A percentile compares a stretch with the other conserved stretches of the same genome.
phyloP scores from a whole-genome alignment of 352 stramenopile species.

The Phytophthora cactorum region DNA sequence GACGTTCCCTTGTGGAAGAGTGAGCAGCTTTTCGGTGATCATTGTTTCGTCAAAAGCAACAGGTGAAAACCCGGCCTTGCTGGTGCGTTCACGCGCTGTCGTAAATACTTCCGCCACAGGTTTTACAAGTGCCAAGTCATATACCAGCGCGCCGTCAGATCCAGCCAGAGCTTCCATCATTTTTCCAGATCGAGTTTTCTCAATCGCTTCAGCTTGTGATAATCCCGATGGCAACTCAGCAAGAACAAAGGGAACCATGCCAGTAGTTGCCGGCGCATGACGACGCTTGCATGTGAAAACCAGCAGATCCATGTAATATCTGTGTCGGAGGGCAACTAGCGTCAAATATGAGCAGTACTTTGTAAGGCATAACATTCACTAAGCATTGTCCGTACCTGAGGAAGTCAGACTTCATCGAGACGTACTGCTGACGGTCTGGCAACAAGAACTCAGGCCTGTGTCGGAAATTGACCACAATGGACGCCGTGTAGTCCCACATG shows the following conservation, averaged over 20 bases:
- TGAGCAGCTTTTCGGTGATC: conserved; percentile 58
- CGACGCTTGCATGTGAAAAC: conserved; percentile 95
- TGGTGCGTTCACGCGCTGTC: neutral
- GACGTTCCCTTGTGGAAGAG: conserved; percentile 64
- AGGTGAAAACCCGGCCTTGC: neutral
- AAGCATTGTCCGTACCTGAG: conserved; percentile 43
- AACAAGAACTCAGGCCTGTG: conserved; percentile 80
- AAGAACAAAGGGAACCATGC: conserved; percentile 96
- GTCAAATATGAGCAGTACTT: neutral
- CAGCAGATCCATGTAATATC: conserved; percentile 93
- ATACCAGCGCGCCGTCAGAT: conserved; percentile 95
- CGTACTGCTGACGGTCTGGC: conserved; percentile 90
- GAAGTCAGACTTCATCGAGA: conserved; percentile 75
- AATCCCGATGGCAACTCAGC: conserved; percentile 82
- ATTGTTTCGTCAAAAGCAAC: conserved; percentile 40
- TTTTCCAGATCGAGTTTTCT: conserved; percentile 87
- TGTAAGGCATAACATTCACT: neutral
- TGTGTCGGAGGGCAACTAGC: conserved; percentile 8
- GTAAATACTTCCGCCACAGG: conserved; percentile 49
- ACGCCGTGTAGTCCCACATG: conserved; percentile 98
- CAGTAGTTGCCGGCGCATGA: conserved; percentile 93
- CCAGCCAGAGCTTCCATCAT: conserved; percentile 84
- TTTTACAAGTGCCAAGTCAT: conserved; percentile 90
- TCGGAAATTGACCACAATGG: conserved; percentile 95
- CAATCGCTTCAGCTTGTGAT: conserved; percentile 72